Evolutionary conservation across 2,329 filamentous ascomycete species (phyloP).

Genomic region (Penicillium crustosum): DNA sequence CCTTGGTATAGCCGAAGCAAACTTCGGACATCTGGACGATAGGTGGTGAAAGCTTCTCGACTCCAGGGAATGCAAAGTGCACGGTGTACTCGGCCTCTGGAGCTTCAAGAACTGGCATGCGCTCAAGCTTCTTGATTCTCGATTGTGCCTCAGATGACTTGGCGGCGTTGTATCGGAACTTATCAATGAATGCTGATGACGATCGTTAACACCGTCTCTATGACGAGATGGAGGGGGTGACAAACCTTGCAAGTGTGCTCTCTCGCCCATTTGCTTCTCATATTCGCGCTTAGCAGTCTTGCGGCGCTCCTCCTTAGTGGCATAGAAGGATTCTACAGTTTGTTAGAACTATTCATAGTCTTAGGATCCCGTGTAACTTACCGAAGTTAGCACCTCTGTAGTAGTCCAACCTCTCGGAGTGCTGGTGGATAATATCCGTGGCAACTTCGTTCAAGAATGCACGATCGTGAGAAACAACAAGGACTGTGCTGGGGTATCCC

Average conservation of each 20-base stretch:
- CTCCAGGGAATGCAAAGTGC: conserved; percentile 94
- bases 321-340: conserved; percentile 78
- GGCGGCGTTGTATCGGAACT: conserved; percentile 98
- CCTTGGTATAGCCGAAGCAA: conserved; percentile 79
- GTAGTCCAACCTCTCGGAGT: conserved; percentile 95
- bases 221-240: not conserved
- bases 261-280: conserved; percentile 94
- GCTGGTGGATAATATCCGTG: conserved; percentile 98
- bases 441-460: conserved; percentile 98
- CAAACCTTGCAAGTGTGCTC: conserved; percentile 78
- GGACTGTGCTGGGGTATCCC: conserved; percentile 85
- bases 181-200: conserved; percentile 82
- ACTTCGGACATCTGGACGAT: conserved; percentile 97
- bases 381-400: conserved; percentile 95
- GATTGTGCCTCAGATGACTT: conserved; percentile 98
- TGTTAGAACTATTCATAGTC: conserved; percentile 19
- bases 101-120: conserved; percentile 86
- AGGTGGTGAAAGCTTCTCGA: conserved; percentile 94
- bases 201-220: conserved; percentile 8
- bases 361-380: conserved; percentile 27
- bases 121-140: conserved; percentile 97
- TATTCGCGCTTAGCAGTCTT: conserved; percentile 97
- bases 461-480: conserved; percentile 98
- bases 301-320: conserved; percentile 92
- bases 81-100: conserved; percentile 95